These are phyloP conservation scores for Kondoa subrosea DNA, from an alignment of 768 basidiomycete genomes.

Conservation along the genomic window DNA sequence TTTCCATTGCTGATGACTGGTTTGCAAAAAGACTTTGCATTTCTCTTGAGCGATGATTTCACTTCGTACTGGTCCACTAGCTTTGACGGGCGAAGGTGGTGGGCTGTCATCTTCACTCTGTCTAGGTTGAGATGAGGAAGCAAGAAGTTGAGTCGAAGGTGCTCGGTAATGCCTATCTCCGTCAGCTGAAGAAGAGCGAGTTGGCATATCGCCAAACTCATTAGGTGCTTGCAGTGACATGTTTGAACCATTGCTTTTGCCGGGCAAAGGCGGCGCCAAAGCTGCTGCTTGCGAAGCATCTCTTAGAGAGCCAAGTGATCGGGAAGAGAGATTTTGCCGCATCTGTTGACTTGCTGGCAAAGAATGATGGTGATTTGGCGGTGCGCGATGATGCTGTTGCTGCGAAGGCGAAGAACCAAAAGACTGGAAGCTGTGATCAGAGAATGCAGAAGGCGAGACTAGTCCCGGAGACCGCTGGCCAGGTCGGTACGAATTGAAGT, in stretches of 20 bases:
- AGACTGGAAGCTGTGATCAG: background rate
- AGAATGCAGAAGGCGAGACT: background rate
- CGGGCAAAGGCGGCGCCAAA: background rate
- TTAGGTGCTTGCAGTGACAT: background rate
- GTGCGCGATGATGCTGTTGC: background rate
- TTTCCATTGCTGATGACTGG: conserved; percentile 91
- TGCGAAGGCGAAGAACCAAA: background rate
- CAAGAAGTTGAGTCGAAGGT: background rate
- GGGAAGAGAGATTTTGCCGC: background rate
- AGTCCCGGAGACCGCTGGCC: background rate
- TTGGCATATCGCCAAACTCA: background rate
- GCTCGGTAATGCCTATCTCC: background rate
- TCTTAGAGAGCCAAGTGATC: background rate
- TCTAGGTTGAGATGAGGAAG: background rate
- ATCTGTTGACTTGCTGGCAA: background rate
- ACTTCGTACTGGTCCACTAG: conserved; percentile 42
- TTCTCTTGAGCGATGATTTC: conserved; percentile 79
- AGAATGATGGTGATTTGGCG: background rate
- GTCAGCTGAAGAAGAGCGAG: background rate
- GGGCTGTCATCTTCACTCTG: conserved; percentile 44
- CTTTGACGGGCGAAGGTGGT: conserved; percentile 53
- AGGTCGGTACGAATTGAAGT: background rate
- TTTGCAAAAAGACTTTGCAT: conserved; percentile 92
- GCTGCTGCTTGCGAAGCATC: background rate
- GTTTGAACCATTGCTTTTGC: background rate